Evolutionary conservation across 139 green algal species (phyloP), one percentile per base, ranked within the genome.

Genomic region (Chlorella vulgaris): DNA sequence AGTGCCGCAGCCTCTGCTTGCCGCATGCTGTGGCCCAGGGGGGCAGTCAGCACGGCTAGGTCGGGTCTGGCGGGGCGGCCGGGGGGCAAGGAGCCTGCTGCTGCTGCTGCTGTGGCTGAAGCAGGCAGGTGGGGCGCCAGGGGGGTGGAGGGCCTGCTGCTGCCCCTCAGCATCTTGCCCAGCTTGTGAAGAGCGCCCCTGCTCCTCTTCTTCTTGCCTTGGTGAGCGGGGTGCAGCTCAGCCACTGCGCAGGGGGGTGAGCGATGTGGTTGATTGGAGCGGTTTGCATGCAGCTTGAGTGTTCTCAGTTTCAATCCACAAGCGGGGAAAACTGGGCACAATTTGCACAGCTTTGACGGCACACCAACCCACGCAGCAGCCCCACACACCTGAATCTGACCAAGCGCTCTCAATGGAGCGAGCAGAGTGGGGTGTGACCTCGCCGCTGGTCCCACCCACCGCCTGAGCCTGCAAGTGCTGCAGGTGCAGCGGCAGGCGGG

Each of bases 151-250:
- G 22, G 3, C 31, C 40, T 62, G 39, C 43, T 21, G 42, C 63
- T 43, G 43, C 67, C 67, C 2, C 67, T 50, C 38, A 83, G 78
- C 67, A 83, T 83, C 67, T 83, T 83, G 33, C 63, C 67, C 3
- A 83, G 78, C 78, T 83, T 83, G 66, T 83, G 78, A 66, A 83
- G 78, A 24, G 78, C 65, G 4, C 76, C 76, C 26, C 38, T 31
- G 43, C 66, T 76, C 76, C 76, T 82, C 76, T 81, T 81, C 29
- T 63, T 33, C 29, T n/a, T n/a, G 24, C 35, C 60, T 58, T 58
- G 55, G 18, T 65, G 55, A 55, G 47, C 47, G 10, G 55, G 36
- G 2, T 26, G 39, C 75, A 81, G 29, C 29, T 81, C 75, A 0
- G 61, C 62, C n/a, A 74, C 75, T 81, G 75, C 75, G 39, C 2